Base-by-base conservation (phyloP, 208 protist species). In the Leishmania lainsoni region DNA sequence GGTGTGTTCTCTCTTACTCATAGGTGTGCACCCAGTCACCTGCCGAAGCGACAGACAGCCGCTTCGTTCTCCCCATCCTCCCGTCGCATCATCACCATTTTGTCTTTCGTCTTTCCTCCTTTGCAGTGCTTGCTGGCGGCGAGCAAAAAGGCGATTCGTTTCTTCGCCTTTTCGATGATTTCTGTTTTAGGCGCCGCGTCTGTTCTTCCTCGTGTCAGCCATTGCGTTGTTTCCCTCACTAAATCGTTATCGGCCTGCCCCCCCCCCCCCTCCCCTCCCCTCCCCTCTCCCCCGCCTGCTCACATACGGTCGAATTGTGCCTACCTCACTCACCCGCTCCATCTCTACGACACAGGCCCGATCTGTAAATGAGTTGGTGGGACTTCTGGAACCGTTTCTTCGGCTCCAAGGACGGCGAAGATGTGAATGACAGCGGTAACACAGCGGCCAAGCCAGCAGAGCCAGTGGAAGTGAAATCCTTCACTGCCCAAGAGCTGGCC, bases 401-500 rank as follows among this genome's bases (percentile, higher is more conserved):
- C 5, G 45, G 8, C 0, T 22, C 29, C 59, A 66, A 61, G 39
- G 59, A 74, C 35, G 35, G 35, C 12, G 70, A 45, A 0, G 76
- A 29, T 3, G 51, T 35, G 26, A 65, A 8, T 52, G 29, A 49
- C 45, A 22, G 22, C 32, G 29, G 3, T 1, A 45, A 3, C 49
- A 5, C 35, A 29, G 1, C 71, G 0, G 20, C 22, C 26, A 29
- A 26, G 42, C 0, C 29, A 56, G 16, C 65, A 26, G 42, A 56
- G 17, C 9, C 69, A 14, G 70, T 5, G 6, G 77, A 85, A 76
- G 78, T 79, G 66, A 75, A 69, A 51, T 77, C 77, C 1, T 94
- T 97, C 68, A 94, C 79, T 0, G 86, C 87, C 1, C 86, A 56
- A 5, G 85, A 93, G 61, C 86, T 97, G 5, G 72, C 86, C 26